Percentiles rank a stretch among this genome's conserved stretches.
These are phyloP conservation scores for Phialemonium atrogriseum DNA, from an alignment of 2,329 filamentous ascomycete species.

Conservation along the genomic window DNA sequence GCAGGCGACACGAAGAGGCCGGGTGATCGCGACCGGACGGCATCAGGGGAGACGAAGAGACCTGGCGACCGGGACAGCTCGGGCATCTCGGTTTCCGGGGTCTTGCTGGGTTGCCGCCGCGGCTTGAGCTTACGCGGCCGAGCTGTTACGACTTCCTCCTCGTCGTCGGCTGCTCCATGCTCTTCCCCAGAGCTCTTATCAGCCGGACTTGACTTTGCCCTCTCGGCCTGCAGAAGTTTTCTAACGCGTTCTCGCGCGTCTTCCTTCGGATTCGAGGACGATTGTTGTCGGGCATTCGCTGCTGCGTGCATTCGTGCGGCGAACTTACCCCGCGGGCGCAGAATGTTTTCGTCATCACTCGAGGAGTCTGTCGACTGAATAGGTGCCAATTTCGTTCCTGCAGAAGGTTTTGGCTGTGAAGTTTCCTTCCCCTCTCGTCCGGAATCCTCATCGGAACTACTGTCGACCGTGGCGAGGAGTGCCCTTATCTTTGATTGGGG, in stretches of 20 bases:
- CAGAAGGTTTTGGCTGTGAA: background rate
- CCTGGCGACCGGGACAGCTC: slow-evolving; percentile 15
- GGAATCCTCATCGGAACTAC: slow-evolving; percentile 37
- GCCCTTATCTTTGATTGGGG: slow-evolving; percentile 48
- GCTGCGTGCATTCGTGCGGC: slow-evolving; percentile 52
- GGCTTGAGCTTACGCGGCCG: slow-evolving; percentile 31
- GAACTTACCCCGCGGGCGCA: slow-evolving; percentile 53
- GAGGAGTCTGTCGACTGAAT: slow-evolving; percentile 6
- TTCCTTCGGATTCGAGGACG: slow-evolving; percentile 16
- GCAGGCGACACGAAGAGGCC: slow-evolving; percentile 50
- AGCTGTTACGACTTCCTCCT: slow-evolving; percentile 32
- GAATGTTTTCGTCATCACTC: slow-evolving; percentile 34
- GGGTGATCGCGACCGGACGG: slow-evolving; percentile 33
- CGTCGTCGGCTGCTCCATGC: slow-evolving; percentile 24
- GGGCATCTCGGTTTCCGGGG: slow-evolving; percentile 21
- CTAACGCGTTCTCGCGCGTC: slow-evolving; percentile 33
- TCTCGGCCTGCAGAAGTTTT: slow-evolving; percentile 29
- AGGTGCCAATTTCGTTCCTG: background rate
- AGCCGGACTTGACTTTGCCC: slow-evolving; percentile 18
- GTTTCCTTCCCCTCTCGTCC: background rate
- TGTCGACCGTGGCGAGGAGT: slow-evolving; percentile 41
- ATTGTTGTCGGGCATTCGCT: slow-evolving; percentile 13
- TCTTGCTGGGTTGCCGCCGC: slow-evolving; percentile 24
- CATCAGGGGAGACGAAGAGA: slow-evolving; percentile 18
- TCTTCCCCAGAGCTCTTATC: too few relatives aligned